Evolutionary conservation across 1,139 yeast species (phyloP).

Genomic region (Hansenula sp.): DNA sequence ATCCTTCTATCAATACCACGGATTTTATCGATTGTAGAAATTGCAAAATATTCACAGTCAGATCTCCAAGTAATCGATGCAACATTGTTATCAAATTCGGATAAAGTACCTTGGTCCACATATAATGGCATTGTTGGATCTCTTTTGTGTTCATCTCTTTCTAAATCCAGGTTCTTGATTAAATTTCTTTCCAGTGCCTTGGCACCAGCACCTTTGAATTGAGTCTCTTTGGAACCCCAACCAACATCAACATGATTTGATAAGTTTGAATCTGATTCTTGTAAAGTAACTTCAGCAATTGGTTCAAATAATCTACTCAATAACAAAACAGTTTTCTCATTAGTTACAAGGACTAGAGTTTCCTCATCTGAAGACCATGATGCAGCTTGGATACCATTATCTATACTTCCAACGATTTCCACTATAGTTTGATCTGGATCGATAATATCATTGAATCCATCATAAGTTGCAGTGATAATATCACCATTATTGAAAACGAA

Average conservation of each 20-base stretch:
- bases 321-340: conserved; percentile 56
- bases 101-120: conserved; percentile 64
- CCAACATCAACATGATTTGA: conserved; percentile 94
- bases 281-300: conserved; percentile 58
- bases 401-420: conserved; percentile 84
- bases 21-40: conserved; percentile 55
- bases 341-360: conserved; percentile 66
- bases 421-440: conserved; percentile 54
- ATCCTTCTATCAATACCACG: conserved; percentile 58
- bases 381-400: conserved; percentile 70
- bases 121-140: conserved; percentile 91
- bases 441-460: conserved; percentile 33
- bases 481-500: conserved; percentile 67
- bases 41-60: conserved; percentile 80
- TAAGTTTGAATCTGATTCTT: conserved; percentile 60
- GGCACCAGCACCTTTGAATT: conserved; percentile 92
- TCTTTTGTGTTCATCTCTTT: conserved; percentile 54
- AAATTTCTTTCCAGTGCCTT: conserved; percentile 65
- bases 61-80: conserved; percentile 86
- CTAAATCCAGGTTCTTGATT: conserved; percentile 66
- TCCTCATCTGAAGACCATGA: conserved; percentile 94
- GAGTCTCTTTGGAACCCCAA: conserved; percentile 98
- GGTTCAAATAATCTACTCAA: conserved; percentile 81
- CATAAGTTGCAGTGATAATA: conserved; percentile 64
- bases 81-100: conserved; percentile 45